These are phyloP conservation scores for Crepidotus variabilis DNA, from an alignment of 768 basidiomycete genomes.

Conservation along the genomic window DNA sequence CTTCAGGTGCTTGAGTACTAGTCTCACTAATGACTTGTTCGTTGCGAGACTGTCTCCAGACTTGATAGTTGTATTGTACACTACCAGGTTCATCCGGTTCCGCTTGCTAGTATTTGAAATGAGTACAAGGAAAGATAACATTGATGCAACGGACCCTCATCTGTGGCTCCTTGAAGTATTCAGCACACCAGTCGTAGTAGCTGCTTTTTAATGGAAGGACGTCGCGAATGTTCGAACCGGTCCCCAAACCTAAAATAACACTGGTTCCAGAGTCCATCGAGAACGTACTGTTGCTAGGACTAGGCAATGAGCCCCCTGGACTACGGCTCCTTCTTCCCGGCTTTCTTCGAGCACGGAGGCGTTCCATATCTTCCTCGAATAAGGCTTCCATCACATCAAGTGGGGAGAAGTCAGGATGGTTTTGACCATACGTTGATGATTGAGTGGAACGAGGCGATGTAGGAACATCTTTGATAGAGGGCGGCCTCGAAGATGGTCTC, in stretches of 20 bases:
- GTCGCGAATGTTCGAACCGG: constrained; percentile 78
- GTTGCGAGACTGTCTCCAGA: constrained; percentile 91
- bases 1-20: constrained; percentile 60
- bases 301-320: constrained; percentile 44
- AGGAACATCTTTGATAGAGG: constrained; percentile 24
- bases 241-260: constrained; percentile 73
- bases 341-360: constrained; percentile 68
- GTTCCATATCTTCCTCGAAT: constrained; percentile 94
- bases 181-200: constrained; percentile 94
- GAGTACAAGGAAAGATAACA: background rate
- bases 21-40: constrained; percentile 75
- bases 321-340: constrained; percentile 38
- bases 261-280: constrained; percentile 70
- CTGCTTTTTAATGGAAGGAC: constrained; percentile 85
- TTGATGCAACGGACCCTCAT: constrained; percentile 72
- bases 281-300: constrained; percentile 74
- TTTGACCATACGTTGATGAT: constrained; percentile 24
- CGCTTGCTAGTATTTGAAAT: constrained; percentile 58
- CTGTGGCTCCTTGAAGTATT: constrained; percentile 98
- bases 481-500: constrained; percentile 29
- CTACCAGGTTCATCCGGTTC: constrained; percentile 97
- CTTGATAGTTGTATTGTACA: constrained; percentile 88
- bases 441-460: constrained; percentile 30
- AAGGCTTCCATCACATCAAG: constrained; percentile 84
- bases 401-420: constrained; percentile 59